Conservation (phyloP, 345 rosid genomes). For the Hibiscus tridactylites region DNA sequence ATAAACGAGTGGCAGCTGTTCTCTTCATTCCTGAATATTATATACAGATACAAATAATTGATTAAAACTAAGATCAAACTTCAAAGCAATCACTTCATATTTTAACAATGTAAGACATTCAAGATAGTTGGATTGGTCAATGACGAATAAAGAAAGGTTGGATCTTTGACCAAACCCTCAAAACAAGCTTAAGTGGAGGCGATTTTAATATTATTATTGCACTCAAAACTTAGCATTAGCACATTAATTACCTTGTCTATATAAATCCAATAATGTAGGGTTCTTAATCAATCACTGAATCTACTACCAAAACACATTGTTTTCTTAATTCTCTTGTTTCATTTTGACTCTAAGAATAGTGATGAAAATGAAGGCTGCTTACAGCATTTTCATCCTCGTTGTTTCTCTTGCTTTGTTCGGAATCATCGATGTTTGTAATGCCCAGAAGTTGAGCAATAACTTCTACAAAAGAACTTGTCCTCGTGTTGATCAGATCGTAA, state of each 20-base stretch:
- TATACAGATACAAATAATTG: not conserved
- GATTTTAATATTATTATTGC: not conserved
- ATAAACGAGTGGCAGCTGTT: not conserved
- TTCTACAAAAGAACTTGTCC: constrained; percentile 26
- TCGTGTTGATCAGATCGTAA: constrained; percentile 28
- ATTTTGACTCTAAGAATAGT: not conserved
- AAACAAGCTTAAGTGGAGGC: not conserved
- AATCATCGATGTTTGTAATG: constrained; percentile 3
- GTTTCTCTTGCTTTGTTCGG: not conserved
- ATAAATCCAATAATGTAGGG: not conserved
- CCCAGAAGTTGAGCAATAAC: constrained; percentile 1
- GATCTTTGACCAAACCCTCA: not conserved
- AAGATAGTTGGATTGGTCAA: not conserved
- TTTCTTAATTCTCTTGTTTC: no score
- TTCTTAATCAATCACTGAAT: not conserved
- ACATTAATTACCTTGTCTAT: not conserved
- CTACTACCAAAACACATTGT: not conserved
- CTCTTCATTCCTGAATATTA: not conserved
- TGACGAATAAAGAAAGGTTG: not conserved
- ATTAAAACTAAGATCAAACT: not conserved
- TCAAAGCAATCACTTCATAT: not conserved
- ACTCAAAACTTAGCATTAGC: not conserved
- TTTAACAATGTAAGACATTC: not conserved
- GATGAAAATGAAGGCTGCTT: not conserved
- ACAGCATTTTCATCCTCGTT: not conserved